These are phyloP conservation scores for Alternaria incomplexa DNA, from an alignment of 2,329 filamentous ascomycete species.

Conservation along the genomic window DNA sequence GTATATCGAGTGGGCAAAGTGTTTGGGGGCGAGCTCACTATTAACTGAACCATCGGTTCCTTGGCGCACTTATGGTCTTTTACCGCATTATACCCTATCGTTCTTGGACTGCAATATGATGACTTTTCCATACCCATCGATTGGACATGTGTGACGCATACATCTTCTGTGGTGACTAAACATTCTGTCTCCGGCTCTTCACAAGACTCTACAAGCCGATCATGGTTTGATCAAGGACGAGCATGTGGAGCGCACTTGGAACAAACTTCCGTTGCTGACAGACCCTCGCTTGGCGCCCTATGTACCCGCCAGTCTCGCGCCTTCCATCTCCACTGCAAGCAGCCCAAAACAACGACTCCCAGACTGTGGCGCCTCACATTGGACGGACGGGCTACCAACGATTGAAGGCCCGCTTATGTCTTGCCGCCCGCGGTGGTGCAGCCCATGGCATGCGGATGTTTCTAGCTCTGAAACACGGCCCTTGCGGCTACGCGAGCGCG, in stretches of 20 bases:
- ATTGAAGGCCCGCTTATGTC: slow-evolving; percentile 22
- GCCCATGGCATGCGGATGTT: slow-evolving; percentile 25
- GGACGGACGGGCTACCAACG: slow-evolving; percentile 19
- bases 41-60: neutral
- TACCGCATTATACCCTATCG: neutral
- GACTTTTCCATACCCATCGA: neutral
- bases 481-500: slow-evolving; percentile 29
- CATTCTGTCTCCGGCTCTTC: neutral
- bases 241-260: neutral
- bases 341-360: slow-evolving; percentile 3
- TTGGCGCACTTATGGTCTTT: neutral
- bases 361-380: slow-evolving; percentile 13
- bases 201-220: neutral
- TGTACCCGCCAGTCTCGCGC: neutral
- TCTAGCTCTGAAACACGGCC: slow-evolving; percentile 41
- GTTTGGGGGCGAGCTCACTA: slow-evolving; percentile 23
- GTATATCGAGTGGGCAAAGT: slow-evolving; percentile 31
- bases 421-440: slow-evolving; percentile 41
- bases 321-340: neutral
- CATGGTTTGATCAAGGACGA: slow-evolving; percentile 3
- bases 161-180: neutral
- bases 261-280: slow-evolving; percentile 5
- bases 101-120: neutral
- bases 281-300: slow-evolving; percentile 7
- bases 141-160: neutral